Evolutionary conservation across 2,329 filamentous ascomycete genomes (phyloP), one percentile per base, ranked within the genome.

Genomic region (Penicillium sp.): DNA sequence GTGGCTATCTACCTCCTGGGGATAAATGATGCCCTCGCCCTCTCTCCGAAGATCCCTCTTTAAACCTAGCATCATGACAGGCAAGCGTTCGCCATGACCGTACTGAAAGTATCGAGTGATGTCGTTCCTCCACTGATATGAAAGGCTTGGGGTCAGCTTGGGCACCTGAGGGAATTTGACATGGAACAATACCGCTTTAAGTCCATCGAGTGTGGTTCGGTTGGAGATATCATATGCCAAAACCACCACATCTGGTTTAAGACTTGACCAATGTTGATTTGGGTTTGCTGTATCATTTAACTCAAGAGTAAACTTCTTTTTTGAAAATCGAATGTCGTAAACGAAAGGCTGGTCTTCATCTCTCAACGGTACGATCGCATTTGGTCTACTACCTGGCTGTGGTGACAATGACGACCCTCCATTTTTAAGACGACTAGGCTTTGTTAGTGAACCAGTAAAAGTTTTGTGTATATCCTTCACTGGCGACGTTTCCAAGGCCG

Each of bases 161-260:
- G 9, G 11, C 16, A 22, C n/a, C 18, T 5, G 6, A 11, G 1
- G 16, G 21, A 16, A 27, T 27, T 27, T 27, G n/a, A 16, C 10
- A 11, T 24, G 31, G 34, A 14, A 6, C 8, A 7, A 22, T 57
- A 73, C 73, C 9, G 59, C 71, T 48, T 76, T 76, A 0, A 86
- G 67, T 8, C 78, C 80, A 1, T 70, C 63, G 10, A 87, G 70
- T 0, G 79, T 81, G 2, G 69, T 65, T 46, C 82, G 79, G n/a
- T 78, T 77, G 4, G 79, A 78, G 48, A 87, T 81, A 61, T 83
- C 81, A 67, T 81, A 87, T 62, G 83, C 83, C 29, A 87, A 72
- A 21, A 87, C 77, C 13, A 86, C 75, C 49, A 86, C 77, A 40
- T 79, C 71, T 0, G 84, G 84, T 2, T 68, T 67, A 0, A 85